Percentiles rank a stretch among this genome's conserved stretches.
Conservation (phyloP, 768 basidiomycete genomes). For the Auricularia sp. region DNA sequence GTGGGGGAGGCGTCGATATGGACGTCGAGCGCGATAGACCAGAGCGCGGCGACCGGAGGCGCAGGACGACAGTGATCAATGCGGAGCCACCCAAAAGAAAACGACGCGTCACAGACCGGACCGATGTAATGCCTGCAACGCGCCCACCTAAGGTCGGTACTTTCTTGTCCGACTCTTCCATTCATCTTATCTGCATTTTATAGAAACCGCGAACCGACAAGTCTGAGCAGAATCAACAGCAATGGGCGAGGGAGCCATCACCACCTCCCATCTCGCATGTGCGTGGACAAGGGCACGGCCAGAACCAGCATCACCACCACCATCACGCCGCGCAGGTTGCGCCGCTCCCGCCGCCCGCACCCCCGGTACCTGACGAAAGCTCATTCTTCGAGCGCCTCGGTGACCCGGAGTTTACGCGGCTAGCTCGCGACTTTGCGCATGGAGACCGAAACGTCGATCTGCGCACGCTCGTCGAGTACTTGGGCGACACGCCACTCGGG, state of each 20-base stretch:
- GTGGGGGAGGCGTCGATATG: background rate
- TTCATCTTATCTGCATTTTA: background rate
- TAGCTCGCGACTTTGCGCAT: background rate
- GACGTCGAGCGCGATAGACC: background rate
- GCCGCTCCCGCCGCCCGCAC: background rate
- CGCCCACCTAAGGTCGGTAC: background rate
- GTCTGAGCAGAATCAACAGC: background rate
- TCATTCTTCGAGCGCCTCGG: constrained; percentile 90
- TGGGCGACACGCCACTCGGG: constrained; percentile 74
- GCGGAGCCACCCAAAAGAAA: background rate
- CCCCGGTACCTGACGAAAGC: constrained; percentile 47
- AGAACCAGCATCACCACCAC: background rate
- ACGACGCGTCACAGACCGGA: background rate
- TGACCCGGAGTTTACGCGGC: background rate
- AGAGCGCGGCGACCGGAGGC: background rate
- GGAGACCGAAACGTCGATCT: constrained; percentile 46
- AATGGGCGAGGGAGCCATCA: background rate
- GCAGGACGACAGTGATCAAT: background rate
- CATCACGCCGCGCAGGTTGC: background rate
- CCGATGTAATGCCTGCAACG: background rate
- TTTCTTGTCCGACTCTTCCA: no score
- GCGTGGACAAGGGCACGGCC: background rate
- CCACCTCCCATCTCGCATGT: background rate
- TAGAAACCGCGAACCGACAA: background rate
- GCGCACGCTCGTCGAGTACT: constrained; percentile 74